Percentiles rank a stretch among this genome's conserved stretches.
phyloP scores from a whole-genome alignment of 768 basidiomycete species.

The Tricholoma hemisulphureum region DNA sequence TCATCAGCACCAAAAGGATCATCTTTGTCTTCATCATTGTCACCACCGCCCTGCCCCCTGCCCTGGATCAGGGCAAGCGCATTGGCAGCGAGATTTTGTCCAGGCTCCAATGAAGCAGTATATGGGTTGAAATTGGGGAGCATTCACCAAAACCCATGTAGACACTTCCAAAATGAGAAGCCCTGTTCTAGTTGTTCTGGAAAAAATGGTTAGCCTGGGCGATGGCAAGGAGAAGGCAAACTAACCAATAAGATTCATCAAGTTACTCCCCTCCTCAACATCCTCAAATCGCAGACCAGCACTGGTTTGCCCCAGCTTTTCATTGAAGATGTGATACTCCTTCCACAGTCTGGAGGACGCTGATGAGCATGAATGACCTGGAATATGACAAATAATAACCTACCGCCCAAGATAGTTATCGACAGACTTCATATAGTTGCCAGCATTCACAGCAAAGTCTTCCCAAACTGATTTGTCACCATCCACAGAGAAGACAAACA shows the following conservation, averaged over 20 bases:
- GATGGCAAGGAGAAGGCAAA: background rate
- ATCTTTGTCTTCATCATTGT: background rate
- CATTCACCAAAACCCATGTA: slow-evolving; percentile 1
- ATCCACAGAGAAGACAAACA: background rate
- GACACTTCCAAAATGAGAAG: background rate
- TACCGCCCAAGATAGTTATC: background rate
- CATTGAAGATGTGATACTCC: background rate
- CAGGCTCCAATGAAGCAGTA: slow-evolving; percentile 6
- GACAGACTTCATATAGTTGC: background rate
- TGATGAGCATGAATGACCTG: background rate
- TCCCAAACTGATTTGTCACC: background rate
- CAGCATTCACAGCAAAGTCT: background rate
- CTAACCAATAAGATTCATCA: background rate
- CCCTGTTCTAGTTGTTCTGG: background rate
- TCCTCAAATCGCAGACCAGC: background rate
- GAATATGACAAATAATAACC: background rate
- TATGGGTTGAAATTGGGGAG: slow-evolving; percentile 11
- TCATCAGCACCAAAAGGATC: background rate
- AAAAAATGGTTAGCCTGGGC: background rate
- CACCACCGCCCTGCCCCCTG: background rate
- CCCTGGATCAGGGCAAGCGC: background rate
- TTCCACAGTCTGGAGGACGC: background rate
- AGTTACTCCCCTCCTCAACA: background rate
- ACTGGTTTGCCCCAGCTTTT: background rate
- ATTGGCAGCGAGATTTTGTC: slow-evolving; percentile 6